A percentile compares a stretch with the other conserved stretches of the same genome.
Conservation (phyloP, 2,329 filamentous ascomycete genomes). For the Neopestalotiopsis sp. region DNA sequence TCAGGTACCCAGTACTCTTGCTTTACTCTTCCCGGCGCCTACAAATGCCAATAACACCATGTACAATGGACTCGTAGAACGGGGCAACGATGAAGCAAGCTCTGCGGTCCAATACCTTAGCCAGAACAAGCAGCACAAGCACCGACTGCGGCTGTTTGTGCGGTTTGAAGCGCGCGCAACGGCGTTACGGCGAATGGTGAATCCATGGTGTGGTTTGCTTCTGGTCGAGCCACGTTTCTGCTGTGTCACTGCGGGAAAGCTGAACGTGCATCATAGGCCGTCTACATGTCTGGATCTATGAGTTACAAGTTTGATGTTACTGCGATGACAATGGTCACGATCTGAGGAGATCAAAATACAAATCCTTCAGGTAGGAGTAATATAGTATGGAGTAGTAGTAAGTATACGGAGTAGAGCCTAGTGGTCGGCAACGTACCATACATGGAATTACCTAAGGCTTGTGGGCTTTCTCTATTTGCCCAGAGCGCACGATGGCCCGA, state of each 20-base stretch:
- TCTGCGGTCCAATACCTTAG: background rate
- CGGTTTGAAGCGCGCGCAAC: background rate
- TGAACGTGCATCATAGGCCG: background rate
- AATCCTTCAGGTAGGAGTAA: background rate
- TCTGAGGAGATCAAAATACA: background rate
- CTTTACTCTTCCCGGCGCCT: too few relatives aligned
- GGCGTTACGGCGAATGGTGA: background rate
- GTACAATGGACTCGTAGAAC: background rate
- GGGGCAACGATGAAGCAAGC: slow-evolving; percentile 5
- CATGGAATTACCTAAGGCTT: background rate
- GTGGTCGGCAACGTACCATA: background rate
- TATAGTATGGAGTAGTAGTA: background rate
- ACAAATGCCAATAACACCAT: background rate
- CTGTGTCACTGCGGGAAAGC: background rate
- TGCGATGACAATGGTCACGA: background rate
- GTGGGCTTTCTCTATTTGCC: background rate
- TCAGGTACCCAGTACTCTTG: background rate
- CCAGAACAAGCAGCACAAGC: background rate
- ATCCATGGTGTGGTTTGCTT: slow-evolving; percentile 2
- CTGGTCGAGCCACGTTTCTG: background rate
- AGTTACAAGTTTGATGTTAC: background rate
- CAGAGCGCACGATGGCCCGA: too few relatives aligned
- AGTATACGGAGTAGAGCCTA: background rate
- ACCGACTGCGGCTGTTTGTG: background rate
- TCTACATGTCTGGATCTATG: background rate